A percentile compares a stretch with the other conserved stretches of the same genome.
These are phyloP conservation scores for Neoscytalidium dimidiatum DNA, from an alignment of 2,329 filamentous ascomycete species.

Conservation along the genomic window DNA sequence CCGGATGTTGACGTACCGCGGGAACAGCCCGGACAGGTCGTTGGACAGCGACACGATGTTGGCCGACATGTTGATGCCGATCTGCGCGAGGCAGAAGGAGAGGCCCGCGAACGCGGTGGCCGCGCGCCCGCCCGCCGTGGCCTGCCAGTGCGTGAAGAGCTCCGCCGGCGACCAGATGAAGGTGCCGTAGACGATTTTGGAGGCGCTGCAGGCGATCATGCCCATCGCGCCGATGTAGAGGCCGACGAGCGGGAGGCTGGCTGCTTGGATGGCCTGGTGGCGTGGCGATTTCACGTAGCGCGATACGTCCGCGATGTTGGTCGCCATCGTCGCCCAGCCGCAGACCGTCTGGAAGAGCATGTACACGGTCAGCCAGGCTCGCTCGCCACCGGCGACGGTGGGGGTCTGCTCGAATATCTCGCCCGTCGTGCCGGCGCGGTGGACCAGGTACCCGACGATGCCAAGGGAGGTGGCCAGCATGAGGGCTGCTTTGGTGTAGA, in stretches of 20 bases:
- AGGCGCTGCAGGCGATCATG: conserved; percentile 26
- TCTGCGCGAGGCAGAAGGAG: not conserved
- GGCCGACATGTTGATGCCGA: conserved; percentile 23
- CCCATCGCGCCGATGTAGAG: conserved; percentile 33
- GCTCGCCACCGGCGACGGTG: not conserved
- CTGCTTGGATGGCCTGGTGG: not conserved
- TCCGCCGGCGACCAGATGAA: conserved; percentile 28
- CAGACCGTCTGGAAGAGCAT: not conserved
- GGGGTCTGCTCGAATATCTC: not conserved
- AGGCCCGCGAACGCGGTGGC: conserved; percentile 20
- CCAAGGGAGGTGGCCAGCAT: conserved; percentile 25
- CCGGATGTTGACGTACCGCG: conserved; percentile 17
- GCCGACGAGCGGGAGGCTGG: conserved; percentile 34
- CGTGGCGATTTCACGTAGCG: conserved; percentile 22
- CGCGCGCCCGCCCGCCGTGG: conserved; percentile 21
- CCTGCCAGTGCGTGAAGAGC: conserved; percentile 25
- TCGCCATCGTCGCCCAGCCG: conserved; percentile 26
- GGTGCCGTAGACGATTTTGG: conserved; percentile 21
- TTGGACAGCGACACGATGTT: conserved; percentile 27
- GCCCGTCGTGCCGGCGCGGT: not conserved
- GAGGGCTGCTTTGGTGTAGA: conserved; percentile 22
- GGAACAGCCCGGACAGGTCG: conserved; percentile 19
- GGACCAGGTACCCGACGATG: conserved; percentile 18
- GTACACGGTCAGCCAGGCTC: not conserved
- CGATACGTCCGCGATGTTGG: conserved; percentile 23